phyloP scores from a whole-genome alignment of 306 rosid genomes.

The Vigna reflexopilosa region DNA sequence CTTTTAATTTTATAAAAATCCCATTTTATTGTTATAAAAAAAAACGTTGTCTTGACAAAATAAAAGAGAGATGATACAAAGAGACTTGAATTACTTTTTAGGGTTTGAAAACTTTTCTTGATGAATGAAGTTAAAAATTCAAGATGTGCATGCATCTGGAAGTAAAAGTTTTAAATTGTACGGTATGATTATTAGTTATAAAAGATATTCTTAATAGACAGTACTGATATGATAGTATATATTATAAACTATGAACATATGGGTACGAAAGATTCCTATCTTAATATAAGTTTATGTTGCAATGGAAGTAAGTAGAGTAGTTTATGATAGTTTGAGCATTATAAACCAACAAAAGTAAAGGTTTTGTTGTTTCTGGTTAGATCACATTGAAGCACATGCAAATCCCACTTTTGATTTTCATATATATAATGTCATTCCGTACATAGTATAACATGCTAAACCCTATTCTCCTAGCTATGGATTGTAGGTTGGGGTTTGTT shows the following conservation, averaged over 20 bases:
- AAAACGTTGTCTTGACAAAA: not conserved
- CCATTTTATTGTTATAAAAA: too few relatives aligned
- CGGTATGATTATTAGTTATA: not conserved
- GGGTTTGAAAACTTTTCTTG: not conserved
- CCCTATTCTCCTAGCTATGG: not conserved
- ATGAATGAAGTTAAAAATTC: not conserved
- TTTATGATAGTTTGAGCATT: not conserved
- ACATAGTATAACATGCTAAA: not conserved
- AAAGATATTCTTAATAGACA: not conserved
- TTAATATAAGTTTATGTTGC: slow-evolving; percentile 14
- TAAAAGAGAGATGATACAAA: not conserved
- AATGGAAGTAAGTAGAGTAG: not conserved
- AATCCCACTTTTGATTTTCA: not conserved
- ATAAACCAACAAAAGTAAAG: not conserved
- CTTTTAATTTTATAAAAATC: too few relatives aligned
- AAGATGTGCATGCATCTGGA: not conserved
- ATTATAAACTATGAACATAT: slow-evolving; percentile 18
- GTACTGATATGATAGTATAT: not conserved
- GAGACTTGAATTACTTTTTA: not conserved
- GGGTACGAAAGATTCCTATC: slow-evolving; percentile 8
- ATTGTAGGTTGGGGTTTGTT: not conserved
- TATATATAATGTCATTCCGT: not conserved
- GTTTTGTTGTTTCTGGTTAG: not conserved
- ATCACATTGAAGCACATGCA: slow-evolving; percentile 38
- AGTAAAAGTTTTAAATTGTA: not conserved